These are phyloP conservation scores for Sporothrix sp. DNA, from an alignment of 2,329 filamentous ascomycete species.

Conservation along the genomic window DNA sequence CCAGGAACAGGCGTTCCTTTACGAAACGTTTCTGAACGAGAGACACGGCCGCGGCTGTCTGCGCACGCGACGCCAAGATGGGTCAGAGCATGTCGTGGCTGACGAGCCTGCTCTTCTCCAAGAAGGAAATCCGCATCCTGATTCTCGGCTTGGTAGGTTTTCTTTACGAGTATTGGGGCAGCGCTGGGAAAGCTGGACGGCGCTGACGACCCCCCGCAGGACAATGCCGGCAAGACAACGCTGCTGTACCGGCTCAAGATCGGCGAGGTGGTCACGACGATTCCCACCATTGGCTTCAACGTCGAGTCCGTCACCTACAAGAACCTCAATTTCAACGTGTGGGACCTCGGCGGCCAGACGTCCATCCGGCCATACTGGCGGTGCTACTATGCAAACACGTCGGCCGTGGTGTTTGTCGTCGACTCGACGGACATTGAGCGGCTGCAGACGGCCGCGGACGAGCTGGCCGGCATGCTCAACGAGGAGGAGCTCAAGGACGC, in stretches of 20 bases:
- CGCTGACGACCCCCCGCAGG: constrained; percentile 42
- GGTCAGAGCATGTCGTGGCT: constrained; percentile 59
- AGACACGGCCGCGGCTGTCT: constrained; percentile 1
- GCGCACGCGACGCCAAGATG: constrained; percentile 36
- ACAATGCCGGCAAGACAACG: constrained; percentile 97
- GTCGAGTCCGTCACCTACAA: constrained; percentile 98
- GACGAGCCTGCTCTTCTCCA: constrained; percentile 68
- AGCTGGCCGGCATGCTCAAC: constrained; percentile 88
- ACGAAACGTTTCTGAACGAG: background rate
- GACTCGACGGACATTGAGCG: constrained; percentile 97
- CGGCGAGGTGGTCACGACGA: constrained; percentile 96
- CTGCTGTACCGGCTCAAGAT: constrained; percentile 96
- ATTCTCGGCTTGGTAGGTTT: constrained; percentile 76
- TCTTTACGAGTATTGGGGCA: background rate
- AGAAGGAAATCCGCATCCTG: constrained; percentile 96
- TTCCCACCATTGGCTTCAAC: constrained; percentile 98
- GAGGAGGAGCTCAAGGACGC: constrained; percentile 95
- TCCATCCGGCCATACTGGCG: constrained; percentile 97
- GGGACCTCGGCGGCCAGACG: constrained; percentile 98
- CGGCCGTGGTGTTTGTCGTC: constrained; percentile 96
- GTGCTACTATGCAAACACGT: constrained; percentile 98
- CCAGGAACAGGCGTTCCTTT: background rate
- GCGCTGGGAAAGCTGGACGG: background rate
- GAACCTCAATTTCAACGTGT: constrained; percentile 97
- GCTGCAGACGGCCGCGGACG: constrained; percentile 82